These are phyloP conservation scores for Corylus avellana DNA, from an alignment of 306 rosid species.

Conservation along the genomic window DNA sequence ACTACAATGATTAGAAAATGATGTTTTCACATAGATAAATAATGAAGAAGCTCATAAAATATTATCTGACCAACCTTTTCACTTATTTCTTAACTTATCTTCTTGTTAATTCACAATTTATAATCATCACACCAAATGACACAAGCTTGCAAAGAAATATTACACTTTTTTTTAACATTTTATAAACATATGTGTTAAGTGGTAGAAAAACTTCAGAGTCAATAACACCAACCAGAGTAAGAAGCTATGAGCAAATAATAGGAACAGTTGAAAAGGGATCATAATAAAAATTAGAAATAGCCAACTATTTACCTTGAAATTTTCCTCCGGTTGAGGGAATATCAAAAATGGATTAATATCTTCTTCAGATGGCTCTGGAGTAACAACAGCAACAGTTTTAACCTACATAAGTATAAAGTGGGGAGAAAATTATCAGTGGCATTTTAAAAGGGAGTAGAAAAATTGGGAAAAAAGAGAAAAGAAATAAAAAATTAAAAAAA, in stretches of 20 bases:
- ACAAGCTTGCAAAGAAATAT: neutral
- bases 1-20: neutral
- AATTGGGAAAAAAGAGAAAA: conserved; percentile 2
- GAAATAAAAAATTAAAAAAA: neutral
- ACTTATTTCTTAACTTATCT: neutral
- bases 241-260: conserved; percentile 3
- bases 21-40: neutral
- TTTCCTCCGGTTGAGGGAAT: conserved; percentile 84
- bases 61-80: neutral
- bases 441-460: conserved; percentile 14
- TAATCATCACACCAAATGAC: neutral
- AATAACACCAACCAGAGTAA: neutral
- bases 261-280: conserved; percentile 8
- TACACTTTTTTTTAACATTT: neutral
- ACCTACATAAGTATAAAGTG: conserved; percentile 46
- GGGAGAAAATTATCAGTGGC: conserved; percentile 7
- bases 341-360: conserved; percentile 77
- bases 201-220: neutral
- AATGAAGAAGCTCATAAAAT: neutral
- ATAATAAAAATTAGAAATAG: conserved; percentile 8
- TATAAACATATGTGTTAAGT: neutral
- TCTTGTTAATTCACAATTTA: neutral
- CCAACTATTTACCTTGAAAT: conserved; percentile 62
- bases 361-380: conserved; percentile 75
- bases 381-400: conserved; percentile 46